Base-by-base conservation (phyloP, 805 yeast genomes). In the Sugiyamaella valdiviana region DNA sequence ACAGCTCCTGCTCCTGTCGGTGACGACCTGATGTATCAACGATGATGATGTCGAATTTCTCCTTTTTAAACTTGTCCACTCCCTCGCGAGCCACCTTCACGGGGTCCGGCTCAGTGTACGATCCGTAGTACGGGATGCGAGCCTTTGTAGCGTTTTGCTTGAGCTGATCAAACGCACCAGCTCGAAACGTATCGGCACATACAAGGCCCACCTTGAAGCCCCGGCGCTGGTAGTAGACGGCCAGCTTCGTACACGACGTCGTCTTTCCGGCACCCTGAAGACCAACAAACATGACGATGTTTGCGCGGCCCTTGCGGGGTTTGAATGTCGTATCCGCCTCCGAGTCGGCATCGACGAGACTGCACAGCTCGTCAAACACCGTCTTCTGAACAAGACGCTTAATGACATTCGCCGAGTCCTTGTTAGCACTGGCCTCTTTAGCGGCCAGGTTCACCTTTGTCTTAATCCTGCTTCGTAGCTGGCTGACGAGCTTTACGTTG, bases 261-360 rank as follows among this genome's bases (percentile, higher is more conserved):
- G 99, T 93, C 66, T 93, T 93, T 76, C 99, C 99, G 10, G 98
- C 93, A 72, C 99, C 99, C 67, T 93, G 99, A 51, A 93, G 73
- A 63, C 99, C 99, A 51, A 93, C 99, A 75, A 93, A 85, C 99
- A 93, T 93, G 55, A 93, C 84, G 26, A 91, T 85, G 62, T 84
- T 80, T 7, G 80, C 63, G 59, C 78, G 77, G 59, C 88, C 82
- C 72, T 90, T 90, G 71, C 84, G 85, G 37, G 97, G 98, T 67
- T 85, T 85, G 63, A 80, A 91, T 7, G 85, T 75, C 10, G n/a
- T n/a, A 45, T 68, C 69, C 12, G 56, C 61, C 38, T 74, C 67
- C 17, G 51, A 47, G 16, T 64, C 57, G 42, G 82, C 83, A 61
- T 90, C 97, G 20, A 93, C 96, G 36, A 93, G 73, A 5, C 78